Percentiles rank a stretch among this genome's conserved stretches.
Evolutionary conservation across 2,329 filamentous ascomycete genomes (phyloP).

Genomic region (Coniochaeta ligniaria): DNA sequence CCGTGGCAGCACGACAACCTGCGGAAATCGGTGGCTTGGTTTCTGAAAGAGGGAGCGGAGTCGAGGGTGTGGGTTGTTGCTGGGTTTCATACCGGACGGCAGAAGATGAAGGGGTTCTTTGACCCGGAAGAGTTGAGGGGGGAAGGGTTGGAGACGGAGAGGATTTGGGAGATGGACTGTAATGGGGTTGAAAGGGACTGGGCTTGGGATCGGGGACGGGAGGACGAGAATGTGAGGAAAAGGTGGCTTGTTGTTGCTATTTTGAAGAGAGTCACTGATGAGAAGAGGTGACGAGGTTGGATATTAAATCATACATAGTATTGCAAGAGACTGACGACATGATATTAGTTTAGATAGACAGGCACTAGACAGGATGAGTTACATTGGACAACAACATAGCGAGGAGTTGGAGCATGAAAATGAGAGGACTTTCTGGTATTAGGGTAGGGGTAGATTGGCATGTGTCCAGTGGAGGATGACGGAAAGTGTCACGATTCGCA

Average conservation of each 20-base stretch:
- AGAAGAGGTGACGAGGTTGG: too few relatives aligned
- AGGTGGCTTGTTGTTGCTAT: conserved; percentile 61
- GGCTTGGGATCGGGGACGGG: conserved; percentile 50
- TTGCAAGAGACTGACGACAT: too few relatives aligned
- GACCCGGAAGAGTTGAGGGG: conserved; percentile 34
- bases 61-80: conserved; percentile 59
- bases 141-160: conserved; percentile 52
- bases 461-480: too few relatives aligned
- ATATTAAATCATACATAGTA: too few relatives aligned
- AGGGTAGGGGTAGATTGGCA: too few relatives aligned
- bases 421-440: too few relatives aligned
- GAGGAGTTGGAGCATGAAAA: too few relatives aligned
- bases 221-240: conserved; percentile 57
- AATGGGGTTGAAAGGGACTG: conserved; percentile 56
- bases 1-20: conserved; percentile 63
- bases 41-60: conserved; percentile 37
- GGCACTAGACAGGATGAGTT: too few relatives aligned
- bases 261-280: conserved; percentile 28
- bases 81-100: conserved; percentile 65
- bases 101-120: conserved; percentile 61
- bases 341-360: too few relatives aligned
- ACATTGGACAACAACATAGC: too few relatives aligned
- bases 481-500: background rate
- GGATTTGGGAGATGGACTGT: conserved; percentile 63
- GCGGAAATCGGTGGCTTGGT: conserved; percentile 53